Evolutionary conservation across 2,329 filamentous ascomycete species (phyloP), one percentile per base, ranked within the genome.

Genomic region (Arthroderma uncinatum): DNA sequence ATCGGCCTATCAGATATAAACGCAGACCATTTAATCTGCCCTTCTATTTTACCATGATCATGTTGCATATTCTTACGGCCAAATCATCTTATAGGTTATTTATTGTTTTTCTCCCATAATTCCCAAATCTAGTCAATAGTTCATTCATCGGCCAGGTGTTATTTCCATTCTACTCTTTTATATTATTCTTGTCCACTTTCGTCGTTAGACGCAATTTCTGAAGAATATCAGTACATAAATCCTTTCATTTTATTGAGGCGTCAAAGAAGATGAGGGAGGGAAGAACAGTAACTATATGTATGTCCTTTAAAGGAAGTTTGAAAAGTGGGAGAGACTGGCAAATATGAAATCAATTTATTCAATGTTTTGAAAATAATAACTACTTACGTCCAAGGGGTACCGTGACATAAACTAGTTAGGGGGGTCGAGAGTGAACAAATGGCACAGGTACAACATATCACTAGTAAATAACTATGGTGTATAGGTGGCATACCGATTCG

Each of bases 1-100:
- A 62, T 66, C 68, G 59, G 68, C 66, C 61, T 76, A 75, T 61
- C 70, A 71, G 60, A 63, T 76, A 59, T 76, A 69, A 68, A 60
- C 30, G n/a, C 58, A 14, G 21, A 10, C 21, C n/a, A 28, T 28
- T 7, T 21, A 28, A 12, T 28, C 44, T 4, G 19, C 44, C 44
- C 2, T 25, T 48, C 10, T 48, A n/a, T 48, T n/a, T 47, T 48
- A 48, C 16, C 23, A 44, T 44, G n/a, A 19, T n/a, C 23, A 25
- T 48, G 10, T 30, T 48, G 44, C 44, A 48, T 48, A 48, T 28
- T 25, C 12, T 48, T 30, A 47, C 44, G 44, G 44, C 44, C 9
- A 48, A 48, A 23, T 28, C 44, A 48, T 48, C 7, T 48, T 48
- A 48, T 48, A 48, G 21, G 21, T 48, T 48, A 48, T 48, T n/a